These are phyloP conservation scores for Physcomitrellopsis africana DNA, from an alignment of 225 moss, liverwort and hornwort genomes.

Conservation along the genomic window DNA sequence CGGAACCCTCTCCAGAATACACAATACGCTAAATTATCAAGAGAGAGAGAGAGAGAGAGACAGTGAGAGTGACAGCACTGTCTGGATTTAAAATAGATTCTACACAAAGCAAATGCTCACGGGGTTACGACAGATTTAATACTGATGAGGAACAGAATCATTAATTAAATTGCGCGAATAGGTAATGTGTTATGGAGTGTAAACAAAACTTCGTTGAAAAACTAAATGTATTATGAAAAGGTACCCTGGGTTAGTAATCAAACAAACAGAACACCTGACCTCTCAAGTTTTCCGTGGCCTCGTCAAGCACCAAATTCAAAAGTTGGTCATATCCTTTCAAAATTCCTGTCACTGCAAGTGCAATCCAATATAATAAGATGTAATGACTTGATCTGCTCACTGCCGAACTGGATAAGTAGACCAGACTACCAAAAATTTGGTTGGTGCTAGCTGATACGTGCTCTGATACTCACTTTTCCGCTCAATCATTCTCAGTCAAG, in stretches of 20 bases:
- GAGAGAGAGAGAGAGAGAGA: too few species aligned
- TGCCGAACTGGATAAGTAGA: neutral
- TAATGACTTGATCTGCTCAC: neutral
- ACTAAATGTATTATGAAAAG: slow-evolving; percentile 7
- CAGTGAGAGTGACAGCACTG: too few species aligned
- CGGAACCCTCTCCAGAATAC: neutral
- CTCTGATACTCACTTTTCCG: neutral
- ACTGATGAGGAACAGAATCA: neutral
- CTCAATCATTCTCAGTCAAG: neutral
- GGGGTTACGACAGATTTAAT: neutral
- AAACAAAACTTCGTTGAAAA: neutral
- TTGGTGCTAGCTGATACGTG: slow-evolving; percentile 14
- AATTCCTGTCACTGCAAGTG: slow-evolving; percentile 78
- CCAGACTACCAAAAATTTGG: slow-evolving; percentile 9
- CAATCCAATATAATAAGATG: slow-evolving; percentile 8
- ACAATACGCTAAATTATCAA: neutral
- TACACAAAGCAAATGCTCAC: neutral
- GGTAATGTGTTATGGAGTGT: neutral
- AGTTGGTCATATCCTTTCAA: slow-evolving; percentile 98
- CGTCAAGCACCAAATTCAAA: slow-evolving; percentile 91
- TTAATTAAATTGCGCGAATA: neutral
- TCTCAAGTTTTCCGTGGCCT: slow-evolving; percentile 86
- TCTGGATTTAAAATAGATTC: neutral
- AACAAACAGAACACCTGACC: slow-evolving; percentile 45
- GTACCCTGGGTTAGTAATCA: neutral